Percentiles rank a stretch among this genome's conserved stretches.
Evolutionary conservation across 345 rosid genomes (phyloP).

Genomic region (Salix suchowensis): DNA sequence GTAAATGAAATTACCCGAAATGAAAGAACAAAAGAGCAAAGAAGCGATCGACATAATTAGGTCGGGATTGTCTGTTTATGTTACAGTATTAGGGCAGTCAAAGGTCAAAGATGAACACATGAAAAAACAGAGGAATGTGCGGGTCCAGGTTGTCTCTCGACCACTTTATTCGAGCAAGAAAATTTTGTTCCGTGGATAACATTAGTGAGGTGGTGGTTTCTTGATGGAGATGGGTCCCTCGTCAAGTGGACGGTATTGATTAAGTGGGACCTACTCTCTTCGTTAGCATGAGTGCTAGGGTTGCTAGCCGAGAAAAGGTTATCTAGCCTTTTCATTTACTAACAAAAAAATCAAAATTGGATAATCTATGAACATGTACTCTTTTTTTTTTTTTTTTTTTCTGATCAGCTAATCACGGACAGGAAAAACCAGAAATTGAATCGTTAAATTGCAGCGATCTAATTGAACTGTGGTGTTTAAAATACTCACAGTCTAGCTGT

Average conservation of each 20-base stretch:
- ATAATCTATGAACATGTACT: too few species aligned
- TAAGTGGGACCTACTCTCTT: slow-evolving; percentile 6
- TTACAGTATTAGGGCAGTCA: slow-evolving; percentile 33
- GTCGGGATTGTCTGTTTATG: slow-evolving; percentile 20
- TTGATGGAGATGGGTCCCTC: slow-evolving; percentile 5
- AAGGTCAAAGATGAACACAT: slow-evolving; percentile 47
- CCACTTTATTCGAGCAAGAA: slow-evolving; percentile 14
- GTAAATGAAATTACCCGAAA: background rate
- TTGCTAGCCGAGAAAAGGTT: background rate
- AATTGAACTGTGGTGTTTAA: too few species aligned
- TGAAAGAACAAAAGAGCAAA: background rate
- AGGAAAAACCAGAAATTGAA: too few species aligned
- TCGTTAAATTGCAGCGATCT: too few species aligned
- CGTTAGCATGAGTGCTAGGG: background rate
- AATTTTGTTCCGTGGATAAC: slow-evolving; percentile 17
- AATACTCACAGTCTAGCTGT: too few species aligned
- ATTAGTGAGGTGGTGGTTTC: slow-evolving; percentile 15
- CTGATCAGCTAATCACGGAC: too few species aligned
- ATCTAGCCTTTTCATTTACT: background rate
- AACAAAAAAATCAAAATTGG: background rate
- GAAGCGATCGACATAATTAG: slow-evolving; percentile 1
- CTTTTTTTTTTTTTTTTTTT: too few species aligned
- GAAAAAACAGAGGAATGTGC: slow-evolving; percentile 32
- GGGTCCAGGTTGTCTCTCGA: slow-evolving; percentile 56
- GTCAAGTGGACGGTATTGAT: slow-evolving; percentile 15